Base-by-base conservation (phyloP, 495 filamentous ascomycete genomes). In the Penicillium alfredii region DNA sequence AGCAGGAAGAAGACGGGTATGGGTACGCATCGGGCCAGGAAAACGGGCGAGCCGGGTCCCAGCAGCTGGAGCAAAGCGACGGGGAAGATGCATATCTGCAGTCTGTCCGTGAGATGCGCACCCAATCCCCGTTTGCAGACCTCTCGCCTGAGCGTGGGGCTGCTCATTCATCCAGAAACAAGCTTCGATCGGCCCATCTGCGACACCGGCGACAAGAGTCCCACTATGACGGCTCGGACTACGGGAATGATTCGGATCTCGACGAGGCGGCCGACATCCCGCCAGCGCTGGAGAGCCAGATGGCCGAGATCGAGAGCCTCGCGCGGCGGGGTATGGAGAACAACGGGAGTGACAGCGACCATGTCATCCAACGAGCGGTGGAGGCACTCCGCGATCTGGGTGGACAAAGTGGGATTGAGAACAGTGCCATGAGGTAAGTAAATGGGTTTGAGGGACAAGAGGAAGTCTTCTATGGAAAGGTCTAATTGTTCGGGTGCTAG, bases 321-420 rank as follows among this genome's bases (percentile, higher is more conserved):
- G 86, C 75, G 11, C 66, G 83, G 33, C 67, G 84, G 42, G 84
- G 86, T 4, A 72, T 81, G 8, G 83, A 86, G 52, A 80, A 72
- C 45, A 82, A 80, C 47, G 84, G 80, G 7, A 81, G 77, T 20
- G 65, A 78, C 23, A 66, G 67, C 10, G 86, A 92, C 51, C 70
- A 70, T 33, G 74, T 84, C 7, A 78, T 93, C 35, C 63, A 75
- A 47, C 69, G 87, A 24, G 75, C 90, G 15, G 78, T 85, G 11
- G 80, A 86, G 8, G 73, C 71, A 3, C 68, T 95, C 38, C 77
- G 77, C 49, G 86, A 90, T 56, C 67, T 96, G 14, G 80, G 84
- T 6, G 80, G 78, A n/a, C 88, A 94, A 58, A 79, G 82, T 26
- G 73, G 73, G 4, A 78, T 93, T 20, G 87, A 94, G 58, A 80